phyloP scores from a whole-genome alignment of 176 grass and related monocot species.

The Lolium rigidum region DNA sequence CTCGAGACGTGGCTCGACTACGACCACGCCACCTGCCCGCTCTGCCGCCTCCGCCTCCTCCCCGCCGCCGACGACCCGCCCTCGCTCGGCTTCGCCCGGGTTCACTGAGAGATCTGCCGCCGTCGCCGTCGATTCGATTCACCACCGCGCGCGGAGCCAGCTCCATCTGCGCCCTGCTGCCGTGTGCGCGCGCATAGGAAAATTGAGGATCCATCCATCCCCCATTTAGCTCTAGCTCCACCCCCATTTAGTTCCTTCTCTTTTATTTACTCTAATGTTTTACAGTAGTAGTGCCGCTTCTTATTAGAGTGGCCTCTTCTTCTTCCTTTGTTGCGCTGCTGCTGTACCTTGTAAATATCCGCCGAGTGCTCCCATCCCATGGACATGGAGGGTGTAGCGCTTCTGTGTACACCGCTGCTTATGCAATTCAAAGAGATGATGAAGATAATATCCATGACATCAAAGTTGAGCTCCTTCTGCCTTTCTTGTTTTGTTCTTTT shows the following conservation, averaged over 20 bases:
- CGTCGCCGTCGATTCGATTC: not conserved
- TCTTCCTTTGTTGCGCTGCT: slow-evolving; percentile 13
- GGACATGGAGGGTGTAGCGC: slow-evolving; percentile 47
- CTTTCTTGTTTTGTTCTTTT: not conserved
- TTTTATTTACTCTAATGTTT: not conserved
- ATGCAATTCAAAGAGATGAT: slow-evolving; percentile 36
- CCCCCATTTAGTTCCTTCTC: slow-evolving; percentile 12
- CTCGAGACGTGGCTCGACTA: slow-evolving; percentile 92
- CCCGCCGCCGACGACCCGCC: slow-evolving; percentile 8
- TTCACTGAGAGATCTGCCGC: slow-evolving; percentile 15
- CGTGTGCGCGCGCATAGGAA: slow-evolving; percentile 50
- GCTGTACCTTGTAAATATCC: slow-evolving; percentile 55
- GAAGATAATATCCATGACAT: not conserved
- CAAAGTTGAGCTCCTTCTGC: not conserved
- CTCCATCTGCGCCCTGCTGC: slow-evolving; percentile 50
- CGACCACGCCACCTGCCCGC: slow-evolving; percentile 85
- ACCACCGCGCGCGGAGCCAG: slow-evolving; percentile 17
- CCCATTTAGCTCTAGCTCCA: slow-evolving; percentile 3
- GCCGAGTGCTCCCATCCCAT: slow-evolving; percentile 40
- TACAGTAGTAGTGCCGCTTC: not conserved
- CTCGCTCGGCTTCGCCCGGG: not conserved
- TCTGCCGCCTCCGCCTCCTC: slow-evolving; percentile 73
- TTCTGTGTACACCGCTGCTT: slow-evolving; percentile 44
- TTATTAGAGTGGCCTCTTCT: not conserved
- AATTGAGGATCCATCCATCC: not conserved